Conservation (phyloP, 2,329 filamentous ascomycete species). For the Fusarium oxysporum region DNA sequence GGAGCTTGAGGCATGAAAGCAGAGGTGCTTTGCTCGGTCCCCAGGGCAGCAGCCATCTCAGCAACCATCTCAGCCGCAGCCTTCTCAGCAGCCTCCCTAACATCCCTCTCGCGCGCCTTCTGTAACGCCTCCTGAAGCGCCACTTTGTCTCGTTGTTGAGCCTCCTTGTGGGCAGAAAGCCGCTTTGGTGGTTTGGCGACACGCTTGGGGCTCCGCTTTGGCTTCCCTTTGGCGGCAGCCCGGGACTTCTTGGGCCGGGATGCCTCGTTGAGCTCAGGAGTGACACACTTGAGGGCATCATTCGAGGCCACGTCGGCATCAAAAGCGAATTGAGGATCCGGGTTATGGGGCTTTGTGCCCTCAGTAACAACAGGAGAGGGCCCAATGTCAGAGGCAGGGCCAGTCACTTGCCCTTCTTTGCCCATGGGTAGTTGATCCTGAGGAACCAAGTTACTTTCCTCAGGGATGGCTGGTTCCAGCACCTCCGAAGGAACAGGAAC, state of each 20-base stretch:
- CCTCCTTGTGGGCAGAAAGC: background rate
- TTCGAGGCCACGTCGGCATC: background rate
- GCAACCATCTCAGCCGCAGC: background rate
- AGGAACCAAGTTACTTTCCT: no score
- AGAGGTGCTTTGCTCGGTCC: no score
- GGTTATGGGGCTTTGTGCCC: background rate
- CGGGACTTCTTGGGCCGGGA: background rate
- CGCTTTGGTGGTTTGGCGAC: background rate
- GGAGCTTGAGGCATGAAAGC: no score
- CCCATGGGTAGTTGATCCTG: no score
- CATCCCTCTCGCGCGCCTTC: no score
- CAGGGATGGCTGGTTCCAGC: no score
- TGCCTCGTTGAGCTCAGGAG: background rate
- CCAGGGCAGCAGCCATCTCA: background rate
- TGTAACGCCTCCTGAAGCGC: no score
- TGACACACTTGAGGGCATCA: background rate
- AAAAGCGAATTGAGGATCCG: background rate
- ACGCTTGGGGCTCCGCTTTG: background rate
- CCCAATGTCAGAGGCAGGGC: background rate
- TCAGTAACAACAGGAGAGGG: background rate
- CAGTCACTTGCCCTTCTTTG: background rate
- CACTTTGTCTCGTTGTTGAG: no score
- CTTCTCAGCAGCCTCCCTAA: background rate
- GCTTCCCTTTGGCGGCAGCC: background rate
- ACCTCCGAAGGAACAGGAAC: no score